Evolutionary conservation across 148 eudicot genomes (phyloP), one percentile per base, ranked within the genome.

Genomic region (Camellia japonica): DNA sequence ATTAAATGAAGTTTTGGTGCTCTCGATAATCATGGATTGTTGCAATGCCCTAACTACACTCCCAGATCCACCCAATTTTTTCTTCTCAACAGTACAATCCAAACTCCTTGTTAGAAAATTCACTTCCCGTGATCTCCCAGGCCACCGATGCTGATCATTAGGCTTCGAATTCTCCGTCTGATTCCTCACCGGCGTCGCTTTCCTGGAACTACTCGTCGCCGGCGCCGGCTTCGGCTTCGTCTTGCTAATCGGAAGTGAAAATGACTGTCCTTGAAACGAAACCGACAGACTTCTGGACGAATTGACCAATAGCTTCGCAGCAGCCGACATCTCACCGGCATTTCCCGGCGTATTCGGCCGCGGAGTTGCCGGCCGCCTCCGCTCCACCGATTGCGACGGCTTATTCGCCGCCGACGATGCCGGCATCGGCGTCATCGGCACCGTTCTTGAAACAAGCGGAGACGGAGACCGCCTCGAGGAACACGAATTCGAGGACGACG

Each of bases 251-350:
- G 89, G 85, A 68, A 82, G 5, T 43, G 84, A 80, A 79, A 78
- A 84, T 81, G 92, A 83, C 78, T 87, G 90, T 3, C 97, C 97
- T 76, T 93, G 98, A 82, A 93, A 95, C 70, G 97, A 95, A 51
- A 86, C 91, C 38, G 98, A 90, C 77, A 90, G 72, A 68, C 90
- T 88, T 90, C 91, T 84, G 76, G 78, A 73, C 71, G 92, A 85
- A 42, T 84, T 79, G 66, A 87, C 79, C 82, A 91, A 52, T 67
- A 85, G 13, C 88, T 86, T 91, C 63, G 90, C 91, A 5, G 92
- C 89, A 11, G 84, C 44, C 30, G 88, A 80, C 72, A 88, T 81
- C 71, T 85, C 86, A 4, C 79, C 82, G 43, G 79, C 68, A 69
- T 51, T 71, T 7, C 63, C 67, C 19, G 71, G 79, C 16, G 56